These are phyloP conservation scores for Triticum aestivum DNA, from an alignment of 176 grass and related monocot species.

Conservation along the genomic window DNA sequence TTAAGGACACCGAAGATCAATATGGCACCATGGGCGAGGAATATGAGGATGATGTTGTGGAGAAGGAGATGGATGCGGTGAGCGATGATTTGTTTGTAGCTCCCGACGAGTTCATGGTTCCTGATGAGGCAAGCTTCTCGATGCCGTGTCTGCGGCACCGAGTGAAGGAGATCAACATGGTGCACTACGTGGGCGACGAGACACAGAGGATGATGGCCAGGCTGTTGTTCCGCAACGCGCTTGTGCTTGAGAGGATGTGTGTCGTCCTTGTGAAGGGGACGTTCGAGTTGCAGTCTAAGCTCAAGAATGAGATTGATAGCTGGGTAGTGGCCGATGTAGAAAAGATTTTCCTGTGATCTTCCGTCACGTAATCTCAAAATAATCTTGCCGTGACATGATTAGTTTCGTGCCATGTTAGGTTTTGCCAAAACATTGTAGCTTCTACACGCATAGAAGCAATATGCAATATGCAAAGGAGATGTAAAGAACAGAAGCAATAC, in stretches of 20 bases:
- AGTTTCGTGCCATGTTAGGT: background rate
- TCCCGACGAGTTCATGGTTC: background rate
- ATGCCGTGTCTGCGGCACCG: background rate
- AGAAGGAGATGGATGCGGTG: background rate
- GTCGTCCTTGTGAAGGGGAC: background rate
- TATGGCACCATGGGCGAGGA: background rate
- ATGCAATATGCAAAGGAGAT: background rate
- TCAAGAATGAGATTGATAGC: background rate
- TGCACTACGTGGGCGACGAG: background rate
- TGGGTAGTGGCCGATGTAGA: background rate
- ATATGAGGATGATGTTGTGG: background rate
- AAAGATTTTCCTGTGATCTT: background rate
- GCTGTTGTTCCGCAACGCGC: background rate
- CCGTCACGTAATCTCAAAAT: background rate
- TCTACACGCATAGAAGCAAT: background rate
- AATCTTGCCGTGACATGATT: background rate
- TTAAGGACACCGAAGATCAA: background rate
- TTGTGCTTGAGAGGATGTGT: background rate
- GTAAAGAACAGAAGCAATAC: background rate
- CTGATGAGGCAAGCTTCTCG: background rate
- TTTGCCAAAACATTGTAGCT: background rate
- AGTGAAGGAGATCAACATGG: slow-evolving; percentile 13
- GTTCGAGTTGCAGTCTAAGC: background rate
- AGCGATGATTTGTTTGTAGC: background rate
- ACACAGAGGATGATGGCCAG: background rate